phyloP scores from a whole-genome alignment of 768 basidiomycete species.

The Amanita subjunquillea region DNA sequence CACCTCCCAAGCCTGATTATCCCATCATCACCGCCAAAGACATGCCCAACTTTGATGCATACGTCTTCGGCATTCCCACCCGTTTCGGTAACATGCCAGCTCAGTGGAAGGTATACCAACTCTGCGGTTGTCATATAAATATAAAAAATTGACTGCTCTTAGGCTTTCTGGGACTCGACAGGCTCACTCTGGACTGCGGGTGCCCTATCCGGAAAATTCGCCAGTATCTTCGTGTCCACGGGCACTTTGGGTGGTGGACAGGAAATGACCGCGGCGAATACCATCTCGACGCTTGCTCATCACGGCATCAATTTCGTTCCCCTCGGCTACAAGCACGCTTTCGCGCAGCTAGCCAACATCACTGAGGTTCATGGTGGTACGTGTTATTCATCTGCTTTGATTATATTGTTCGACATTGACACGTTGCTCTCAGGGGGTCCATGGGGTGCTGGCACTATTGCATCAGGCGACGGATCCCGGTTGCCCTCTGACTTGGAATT shows the following conservation, averaged over 20 bases:
- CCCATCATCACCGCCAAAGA: constrained; percentile 49
- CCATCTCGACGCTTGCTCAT: constrained; percentile 53
- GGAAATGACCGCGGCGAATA: constrained; percentile 42
- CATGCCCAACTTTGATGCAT: constrained; percentile 56
- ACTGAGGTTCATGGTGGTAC: constrained; percentile 48
- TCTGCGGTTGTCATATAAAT: constrained; percentile 11
- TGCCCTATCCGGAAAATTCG: constrained; percentile 64
- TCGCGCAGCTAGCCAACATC: constrained; percentile 28
- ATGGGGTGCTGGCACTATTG: constrained; percentile 64
- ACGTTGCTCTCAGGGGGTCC: constrained; percentile 41
- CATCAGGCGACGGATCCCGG: constrained; percentile 15
- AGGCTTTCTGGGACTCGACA: constrained; percentile 68
- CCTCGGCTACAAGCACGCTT: constrained; percentile 49
- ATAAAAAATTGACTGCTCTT: background rate
- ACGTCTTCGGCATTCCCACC: constrained; percentile 69
- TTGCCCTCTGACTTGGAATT: constrained; percentile 39
- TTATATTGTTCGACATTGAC: constrained; percentile 1
- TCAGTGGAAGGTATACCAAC: constrained; percentile 56
- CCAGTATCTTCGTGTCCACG: constrained; percentile 63
- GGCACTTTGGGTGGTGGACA: constrained; percentile 75
- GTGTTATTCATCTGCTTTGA: constrained; percentile 11
- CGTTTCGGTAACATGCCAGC: constrained; percentile 76
- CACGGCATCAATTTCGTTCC: constrained; percentile 73
- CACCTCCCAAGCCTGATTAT: constrained; percentile 61
- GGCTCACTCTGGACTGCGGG: constrained; percentile 55